Percentiles rank a stretch among this genome's conserved stretches.
Conservation (phyloP, 305 asterid genomes). For the Petunia hybrid region DNA sequence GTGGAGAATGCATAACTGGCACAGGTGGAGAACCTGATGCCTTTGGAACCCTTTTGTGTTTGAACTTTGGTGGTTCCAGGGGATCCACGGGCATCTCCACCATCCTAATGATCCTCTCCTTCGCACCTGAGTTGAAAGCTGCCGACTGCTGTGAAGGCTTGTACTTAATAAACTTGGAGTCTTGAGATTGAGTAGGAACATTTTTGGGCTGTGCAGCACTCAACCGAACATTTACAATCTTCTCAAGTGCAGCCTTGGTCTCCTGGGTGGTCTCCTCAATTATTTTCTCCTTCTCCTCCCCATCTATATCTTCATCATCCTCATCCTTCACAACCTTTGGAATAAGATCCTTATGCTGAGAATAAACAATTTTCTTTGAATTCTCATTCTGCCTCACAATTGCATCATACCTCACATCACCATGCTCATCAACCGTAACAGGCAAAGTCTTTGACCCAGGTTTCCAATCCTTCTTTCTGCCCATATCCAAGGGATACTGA, state of each 20-base stretch:
- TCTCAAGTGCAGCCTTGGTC: slow-evolving; percentile 83
- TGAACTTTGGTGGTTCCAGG: slow-evolving; percentile 87
- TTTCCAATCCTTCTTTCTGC: slow-evolving; percentile 56
- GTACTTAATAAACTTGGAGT: slow-evolving; percentile 79
- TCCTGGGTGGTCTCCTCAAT: slow-evolving; percentile 71
- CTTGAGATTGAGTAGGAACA: slow-evolving; percentile 68
- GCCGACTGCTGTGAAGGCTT: slow-evolving; percentile 84
- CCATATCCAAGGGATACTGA: slow-evolving; percentile 84
- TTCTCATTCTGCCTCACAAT: slow-evolving; percentile 82
- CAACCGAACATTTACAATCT: slow-evolving; percentile 78
- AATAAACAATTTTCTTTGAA: slow-evolving; percentile 74
- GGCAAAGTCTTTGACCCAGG: slow-evolving; percentile 70
- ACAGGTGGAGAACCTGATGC: slow-evolving; percentile 94
- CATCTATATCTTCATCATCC: slow-evolving; percentile 64
- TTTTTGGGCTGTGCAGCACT: slow-evolving; percentile 92
- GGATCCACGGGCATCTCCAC: slow-evolving; percentile 90
- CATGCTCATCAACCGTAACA: slow-evolving; percentile 77
- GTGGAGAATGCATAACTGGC: slow-evolving; percentile 92
- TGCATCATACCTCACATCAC: slow-evolving; percentile 70
- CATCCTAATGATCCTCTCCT: slow-evolving; percentile 84
- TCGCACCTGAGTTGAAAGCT: slow-evolving; percentile 39
- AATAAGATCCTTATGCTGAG: slow-evolving; percentile 72
- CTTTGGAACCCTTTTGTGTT: slow-evolving; percentile 85
- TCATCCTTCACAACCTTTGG: slow-evolving; percentile 75
- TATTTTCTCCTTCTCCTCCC: slow-evolving; percentile 77